Conservation (phyloP, 176 grass and related monocot species). For the Ampelocalamus luodianensis region DNA sequence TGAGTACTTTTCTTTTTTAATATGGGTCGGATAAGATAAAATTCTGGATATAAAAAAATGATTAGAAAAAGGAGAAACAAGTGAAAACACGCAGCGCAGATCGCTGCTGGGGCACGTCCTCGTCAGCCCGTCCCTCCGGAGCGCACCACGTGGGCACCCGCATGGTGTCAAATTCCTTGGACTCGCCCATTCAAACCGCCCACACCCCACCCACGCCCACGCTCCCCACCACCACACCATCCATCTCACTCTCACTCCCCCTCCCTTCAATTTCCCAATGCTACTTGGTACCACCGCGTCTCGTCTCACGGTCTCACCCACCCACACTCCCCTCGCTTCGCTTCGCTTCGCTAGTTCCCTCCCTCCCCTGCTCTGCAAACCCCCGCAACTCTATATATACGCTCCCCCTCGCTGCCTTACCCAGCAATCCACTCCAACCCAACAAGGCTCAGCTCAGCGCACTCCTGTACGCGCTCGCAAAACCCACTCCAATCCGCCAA, state of each 20-base stretch:
- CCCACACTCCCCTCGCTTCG: too few species aligned
- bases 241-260: neutral
- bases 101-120: conserved; percentile 10
- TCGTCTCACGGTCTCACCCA: neutral
- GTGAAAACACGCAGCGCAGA: too few species aligned
- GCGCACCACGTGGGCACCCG: conserved; percentile 66
- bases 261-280: neutral
- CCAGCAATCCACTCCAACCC: neutral
- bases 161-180: neutral
- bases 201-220: conserved; percentile 12
- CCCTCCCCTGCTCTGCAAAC: neutral
- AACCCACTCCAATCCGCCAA: neutral
- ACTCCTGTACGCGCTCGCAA: neutral
- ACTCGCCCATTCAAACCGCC: conserved; percentile 42
- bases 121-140: conserved; percentile 35
- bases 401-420: neutral
- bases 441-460: neutral
- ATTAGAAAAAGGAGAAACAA: too few species aligned
- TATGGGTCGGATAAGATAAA: too few species aligned
- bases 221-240: neutral
- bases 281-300: neutral
- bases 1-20: too few species aligned
- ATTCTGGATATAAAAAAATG: too few species aligned
- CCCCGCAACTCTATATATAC: conserved; percentile 58
- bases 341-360: too few species aligned